phyloP scores from a whole-genome alignment of 108 stramenopile genomes.

The Skeletonema menzelii region DNA sequence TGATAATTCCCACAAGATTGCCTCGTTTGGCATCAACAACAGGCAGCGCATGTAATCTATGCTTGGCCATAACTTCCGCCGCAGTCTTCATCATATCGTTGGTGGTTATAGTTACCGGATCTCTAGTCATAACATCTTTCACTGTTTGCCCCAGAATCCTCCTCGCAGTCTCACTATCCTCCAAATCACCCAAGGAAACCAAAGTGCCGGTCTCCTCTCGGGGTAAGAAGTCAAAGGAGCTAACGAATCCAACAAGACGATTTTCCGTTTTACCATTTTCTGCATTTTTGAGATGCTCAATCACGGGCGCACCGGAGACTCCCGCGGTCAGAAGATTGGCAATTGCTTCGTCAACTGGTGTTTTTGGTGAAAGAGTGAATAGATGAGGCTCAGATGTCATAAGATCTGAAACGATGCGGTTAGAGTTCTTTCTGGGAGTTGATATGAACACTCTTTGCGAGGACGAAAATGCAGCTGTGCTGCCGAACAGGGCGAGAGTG shows the following conservation, averaged over 20 bases:
- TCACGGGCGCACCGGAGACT: slow-evolving; percentile 42
- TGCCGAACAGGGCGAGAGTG: background rate
- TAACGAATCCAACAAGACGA: slow-evolving; percentile 40
- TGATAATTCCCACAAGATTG: slow-evolving; percentile 40
- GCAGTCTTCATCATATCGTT: slow-evolving; percentile 50
- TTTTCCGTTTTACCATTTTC: slow-evolving; percentile 20
- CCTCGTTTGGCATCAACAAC: slow-evolving; percentile 42
- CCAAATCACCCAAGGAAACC: slow-evolving; percentile 33
- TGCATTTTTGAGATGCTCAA: slow-evolving; percentile 38
- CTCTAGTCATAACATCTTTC: slow-evolving; percentile 35
- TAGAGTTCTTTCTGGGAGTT: slow-evolving; percentile 23
- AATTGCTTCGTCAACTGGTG: slow-evolving; percentile 45
- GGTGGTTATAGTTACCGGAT: slow-evolving; percentile 35
- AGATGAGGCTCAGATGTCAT: slow-evolving; percentile 37
- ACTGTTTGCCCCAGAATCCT: slow-evolving; percentile 44
- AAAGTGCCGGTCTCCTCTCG: slow-evolving; percentile 39
- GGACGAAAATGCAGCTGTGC: slow-evolving; percentile 3
- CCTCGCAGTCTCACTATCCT: slow-evolving; percentile 39
- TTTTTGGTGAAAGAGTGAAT: slow-evolving; percentile 31
- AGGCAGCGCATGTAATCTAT: slow-evolving; percentile 34
- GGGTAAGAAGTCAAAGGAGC: slow-evolving; percentile 45
- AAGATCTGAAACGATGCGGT: slow-evolving; percentile 42
- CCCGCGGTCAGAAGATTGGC: slow-evolving; percentile 31
- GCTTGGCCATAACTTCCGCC: slow-evolving; percentile 45
- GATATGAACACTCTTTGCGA: slow-evolving; percentile 38